phyloP scores from a whole-genome alignment of 495 filamentous ascomycete species.

The Sordaria brevicollis region DNA sequence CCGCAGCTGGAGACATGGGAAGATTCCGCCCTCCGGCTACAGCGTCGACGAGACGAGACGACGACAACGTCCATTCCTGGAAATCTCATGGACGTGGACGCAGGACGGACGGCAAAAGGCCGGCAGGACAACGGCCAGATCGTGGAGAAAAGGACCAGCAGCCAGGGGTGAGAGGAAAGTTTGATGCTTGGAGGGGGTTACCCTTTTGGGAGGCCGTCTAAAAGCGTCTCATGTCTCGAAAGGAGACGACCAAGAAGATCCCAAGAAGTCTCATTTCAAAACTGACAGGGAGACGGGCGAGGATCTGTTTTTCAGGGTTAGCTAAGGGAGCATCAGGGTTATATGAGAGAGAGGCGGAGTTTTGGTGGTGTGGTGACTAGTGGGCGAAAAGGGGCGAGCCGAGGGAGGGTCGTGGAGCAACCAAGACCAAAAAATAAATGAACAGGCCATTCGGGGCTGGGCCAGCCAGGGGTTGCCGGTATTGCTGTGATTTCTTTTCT shows the following conservation, averaged over 20 bases:
- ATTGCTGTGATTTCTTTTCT: not conserved
- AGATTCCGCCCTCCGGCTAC: not conserved
- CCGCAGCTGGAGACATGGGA: not conserved
- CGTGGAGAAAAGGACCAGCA: not conserved
- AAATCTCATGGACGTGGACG: not conserved
- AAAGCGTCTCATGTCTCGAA: not conserved
- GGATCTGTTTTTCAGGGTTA: not conserved
- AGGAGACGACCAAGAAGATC: not conserved
- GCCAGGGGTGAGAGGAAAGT: not conserved
- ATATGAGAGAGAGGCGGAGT: not conserved
- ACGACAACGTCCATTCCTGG: not conserved
- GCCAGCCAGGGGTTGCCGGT: not conserved
- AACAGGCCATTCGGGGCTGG: not conserved
- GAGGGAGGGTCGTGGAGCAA: not conserved
- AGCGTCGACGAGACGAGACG: too few relatives aligned
- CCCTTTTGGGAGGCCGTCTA: not conserved
- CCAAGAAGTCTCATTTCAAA: not conserved
- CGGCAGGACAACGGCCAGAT: not conserved
- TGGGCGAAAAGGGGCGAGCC: not conserved
- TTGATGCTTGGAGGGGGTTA: not conserved
- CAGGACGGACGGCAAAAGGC: not conserved
- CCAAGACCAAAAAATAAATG: not conserved
- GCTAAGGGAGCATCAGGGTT: not conserved
- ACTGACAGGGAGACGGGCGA: not conserved
- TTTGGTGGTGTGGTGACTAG: not conserved